Base-by-base conservation (phyloP, 2,329 filamentous ascomycete genomes). In the Ceratocystis cacaofunesta region DNA sequence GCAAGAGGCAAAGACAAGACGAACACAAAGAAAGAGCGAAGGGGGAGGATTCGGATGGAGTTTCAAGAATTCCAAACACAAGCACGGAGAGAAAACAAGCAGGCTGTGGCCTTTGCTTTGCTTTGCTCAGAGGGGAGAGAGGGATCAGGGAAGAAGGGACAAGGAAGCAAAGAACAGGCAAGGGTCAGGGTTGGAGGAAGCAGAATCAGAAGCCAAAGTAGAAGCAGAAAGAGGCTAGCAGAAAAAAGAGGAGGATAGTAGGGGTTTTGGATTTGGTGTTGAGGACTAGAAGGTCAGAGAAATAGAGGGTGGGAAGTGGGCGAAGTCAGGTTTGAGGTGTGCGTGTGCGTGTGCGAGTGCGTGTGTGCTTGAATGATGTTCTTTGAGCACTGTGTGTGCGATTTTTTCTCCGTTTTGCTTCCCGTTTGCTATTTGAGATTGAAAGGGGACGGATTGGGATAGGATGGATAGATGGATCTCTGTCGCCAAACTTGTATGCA, bases 1-100 rank as follows among this genome's bases (percentile, higher is more conserved):
- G 8, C 28, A 64, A 32, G 58, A 36, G 25, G 43, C 25, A 43
- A 48, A 61, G 61, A 64, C 46, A 61, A 41, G 50, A 60, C 30
- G 55, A 44, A 64, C 30, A 50, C 30, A 41, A 44, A 64, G 19
- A 61, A 55, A 60, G 36, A 58, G 32, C 41, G 46, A 65, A 64
- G n/a, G 36, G 3, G 36, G 10, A 65, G 63, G 52, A 58, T 60
- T 41, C 52, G 36, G 30, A 48, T 41, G 44, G 36, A 48, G 65
- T 41, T 41, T 41, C 36, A 41, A 41, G 36, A 41, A 7, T 41
- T 41, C 10, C 36, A 41, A 41, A 44, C 30, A 55, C 30, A 63
- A 25, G 46, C 44, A 68, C 32, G 30, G 30, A 65, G 61, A 66
- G 43, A 46, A 62, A 61, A 32, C 15, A 32, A 60, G 22, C 22